Percentiles rank a stretch among this genome's conserved stretches.
phyloP scores from a whole-genome alignment of 2,329 filamentous ascomycete species.

The Scleromitrula shiraiana region DNA sequence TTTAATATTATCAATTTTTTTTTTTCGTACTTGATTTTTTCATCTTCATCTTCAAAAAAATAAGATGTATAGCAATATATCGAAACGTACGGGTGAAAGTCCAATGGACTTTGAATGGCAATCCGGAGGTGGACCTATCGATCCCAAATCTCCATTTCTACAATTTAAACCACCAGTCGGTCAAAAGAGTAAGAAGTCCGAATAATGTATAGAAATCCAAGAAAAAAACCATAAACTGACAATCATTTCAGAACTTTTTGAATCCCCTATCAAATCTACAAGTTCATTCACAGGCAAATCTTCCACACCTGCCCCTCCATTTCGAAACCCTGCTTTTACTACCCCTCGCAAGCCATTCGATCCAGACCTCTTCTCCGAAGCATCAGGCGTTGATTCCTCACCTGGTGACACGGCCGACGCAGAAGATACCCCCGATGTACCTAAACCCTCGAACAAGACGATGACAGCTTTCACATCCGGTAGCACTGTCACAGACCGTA shows the following conservation, averaged over 20 bases:
- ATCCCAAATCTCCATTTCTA: conserved; percentile 54
- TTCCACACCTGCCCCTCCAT: conserved; percentile 39
- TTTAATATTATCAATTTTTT: too few relatives aligned
- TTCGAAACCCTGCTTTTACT: conserved; percentile 57
- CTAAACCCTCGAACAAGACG: conserved; percentile 43
- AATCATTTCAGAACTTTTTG: neutral
- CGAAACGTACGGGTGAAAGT: conserved; percentile 49
- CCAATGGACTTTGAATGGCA: conserved; percentile 64
- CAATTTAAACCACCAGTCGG: conserved; percentile 35
- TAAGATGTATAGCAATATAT: conserved; percentile 34
- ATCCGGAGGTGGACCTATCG: conserved; percentile 43
- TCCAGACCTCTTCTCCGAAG: conserved; percentile 44
- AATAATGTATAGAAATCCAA: neutral
- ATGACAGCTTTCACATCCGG: conserved; percentile 42
- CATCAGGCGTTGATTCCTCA: conserved; percentile 51
- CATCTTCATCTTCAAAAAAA: neutral
- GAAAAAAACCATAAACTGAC: neutral
- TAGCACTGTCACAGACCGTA: conserved; percentile 40
- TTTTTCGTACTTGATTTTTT: neutral
- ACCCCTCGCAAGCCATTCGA: conserved; percentile 53
- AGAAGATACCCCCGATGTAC: conserved; percentile 40
- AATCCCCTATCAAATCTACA: conserved; percentile 35
- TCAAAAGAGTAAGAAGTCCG: conserved; percentile 21
- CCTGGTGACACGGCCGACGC: conserved; percentile 47
- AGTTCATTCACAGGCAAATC: conserved; percentile 42